These are phyloP conservation scores for Metarhizium anisopliae DNA, from an alignment of 2,329 filamentous ascomycete genomes.

Conservation along the genomic window DNA sequence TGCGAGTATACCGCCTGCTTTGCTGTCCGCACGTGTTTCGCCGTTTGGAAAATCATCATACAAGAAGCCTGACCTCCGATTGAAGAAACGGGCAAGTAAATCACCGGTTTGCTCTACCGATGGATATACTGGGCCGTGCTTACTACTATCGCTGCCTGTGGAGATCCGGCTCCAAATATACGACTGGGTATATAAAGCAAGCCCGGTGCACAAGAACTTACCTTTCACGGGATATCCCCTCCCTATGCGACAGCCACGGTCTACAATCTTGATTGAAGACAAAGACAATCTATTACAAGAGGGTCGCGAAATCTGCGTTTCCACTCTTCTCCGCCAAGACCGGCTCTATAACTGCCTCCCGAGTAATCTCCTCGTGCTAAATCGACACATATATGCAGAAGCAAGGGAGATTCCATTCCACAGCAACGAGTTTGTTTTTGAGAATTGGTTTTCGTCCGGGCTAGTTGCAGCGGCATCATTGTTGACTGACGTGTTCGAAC, in stretches of 20 bases:
- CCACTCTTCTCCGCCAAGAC: neutral
- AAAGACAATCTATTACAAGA: neutral
- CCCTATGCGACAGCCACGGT: neutral
- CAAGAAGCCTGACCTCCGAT: neutral
- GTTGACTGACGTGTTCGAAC: neutral
- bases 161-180: neutral
- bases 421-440: neutral
- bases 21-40: neutral
- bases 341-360: neutral
- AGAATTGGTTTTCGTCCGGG: neutral
- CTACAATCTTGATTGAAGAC: neutral
- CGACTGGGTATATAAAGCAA: neutral
- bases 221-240: neutral
- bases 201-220: neutral
- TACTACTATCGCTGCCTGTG: neutral
- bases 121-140: neutral
- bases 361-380: neutral
- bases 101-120: neutral
- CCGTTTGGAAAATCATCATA: neutral
- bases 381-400: neutral
- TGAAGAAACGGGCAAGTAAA: neutral
- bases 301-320: neutral
- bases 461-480: neutral
- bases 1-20: neutral
- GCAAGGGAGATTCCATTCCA: neutral